These are phyloP conservation scores for Boletus sp. DNA, from an alignment of 768 basidiomycete genomes.

Conservation along the genomic window DNA sequence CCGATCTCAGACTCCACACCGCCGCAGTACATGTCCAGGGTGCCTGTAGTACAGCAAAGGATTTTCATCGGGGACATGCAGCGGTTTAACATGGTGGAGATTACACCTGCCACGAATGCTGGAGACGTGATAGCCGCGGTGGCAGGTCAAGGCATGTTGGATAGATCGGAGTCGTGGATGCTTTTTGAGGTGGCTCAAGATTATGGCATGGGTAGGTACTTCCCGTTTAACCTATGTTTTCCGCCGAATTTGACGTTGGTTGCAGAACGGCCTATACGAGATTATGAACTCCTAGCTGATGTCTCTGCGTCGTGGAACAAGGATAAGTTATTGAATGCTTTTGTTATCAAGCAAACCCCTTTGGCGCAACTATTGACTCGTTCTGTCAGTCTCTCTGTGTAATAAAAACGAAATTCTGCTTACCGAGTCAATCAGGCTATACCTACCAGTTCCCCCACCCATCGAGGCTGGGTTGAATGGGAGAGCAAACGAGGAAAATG, in stretches of 20 bases:
- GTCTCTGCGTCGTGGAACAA: constrained; percentile 87
- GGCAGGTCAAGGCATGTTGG: constrained; percentile 62
- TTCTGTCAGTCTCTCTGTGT: constrained; percentile 42
- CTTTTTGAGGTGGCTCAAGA: constrained; percentile 87
- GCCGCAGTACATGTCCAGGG: constrained; percentile 28
- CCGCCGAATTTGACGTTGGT: constrained; percentile 9
- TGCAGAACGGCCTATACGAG: constrained; percentile 84
- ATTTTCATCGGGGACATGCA: constrained; percentile 78
- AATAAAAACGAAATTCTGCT: constrained; percentile 39
- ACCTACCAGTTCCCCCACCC: constrained; percentile 42
- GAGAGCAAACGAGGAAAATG: constrained; percentile 92
- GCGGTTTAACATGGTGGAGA: constrained; percentile 69
- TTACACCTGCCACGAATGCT: constrained; percentile 63
- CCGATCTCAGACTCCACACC: constrained; percentile 35
- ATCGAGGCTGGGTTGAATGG: constrained; percentile 76
- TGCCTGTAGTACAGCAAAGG: constrained; percentile 54
- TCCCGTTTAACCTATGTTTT: neutral
- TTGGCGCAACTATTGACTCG: constrained; percentile 58
- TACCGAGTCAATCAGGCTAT: constrained; percentile 44
- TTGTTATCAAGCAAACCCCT: constrained; percentile 74
- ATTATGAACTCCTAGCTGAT: constrained; percentile 79
- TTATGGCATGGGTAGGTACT: constrained; percentile 80
- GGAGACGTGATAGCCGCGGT: constrained; percentile 68
- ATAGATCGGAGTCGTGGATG: constrained; percentile 76
- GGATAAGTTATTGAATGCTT: constrained; percentile 73